A percentile compares a stretch with the other conserved stretches of the same genome.
These are phyloP conservation scores for Xerocomellus chrysenteron DNA, from an alignment of 768 basidiomycete genomes.

Conservation along the genomic window DNA sequence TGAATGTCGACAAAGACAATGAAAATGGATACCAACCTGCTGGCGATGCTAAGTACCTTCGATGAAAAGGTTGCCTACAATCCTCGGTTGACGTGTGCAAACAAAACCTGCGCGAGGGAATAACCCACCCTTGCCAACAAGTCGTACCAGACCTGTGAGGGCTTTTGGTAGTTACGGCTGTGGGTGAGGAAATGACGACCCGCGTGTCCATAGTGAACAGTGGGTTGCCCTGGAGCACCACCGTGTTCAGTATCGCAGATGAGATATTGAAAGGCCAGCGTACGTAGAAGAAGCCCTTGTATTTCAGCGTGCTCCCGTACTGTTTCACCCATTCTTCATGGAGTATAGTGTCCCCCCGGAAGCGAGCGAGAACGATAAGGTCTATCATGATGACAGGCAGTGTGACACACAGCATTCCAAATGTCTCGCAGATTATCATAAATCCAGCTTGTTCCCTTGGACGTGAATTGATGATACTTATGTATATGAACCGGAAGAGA, in stretches of 20 bases:
- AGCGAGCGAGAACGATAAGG: neutral
- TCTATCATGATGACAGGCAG: neutral
- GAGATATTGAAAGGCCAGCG: neutral
- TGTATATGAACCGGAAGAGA: constrained; percentile 24
- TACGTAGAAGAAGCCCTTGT: constrained; percentile 13
- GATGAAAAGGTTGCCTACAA: constrained; percentile 47
- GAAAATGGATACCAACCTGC: constrained; percentile 29
- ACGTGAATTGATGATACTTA: constrained; percentile 30
- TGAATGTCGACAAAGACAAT: neutral
- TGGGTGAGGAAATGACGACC: constrained; percentile 56
- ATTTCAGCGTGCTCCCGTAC: constrained; percentile 12
- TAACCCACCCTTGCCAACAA: constrained; percentile 3
- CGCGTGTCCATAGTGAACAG: constrained; percentile 60
- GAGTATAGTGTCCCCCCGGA: constrained; percentile 6
- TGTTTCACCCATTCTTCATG: constrained; percentile 17
- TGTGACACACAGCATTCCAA: constrained; percentile 36
- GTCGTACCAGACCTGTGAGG: neutral
- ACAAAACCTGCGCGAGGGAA: neutral
- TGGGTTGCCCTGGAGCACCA: constrained; percentile 30
- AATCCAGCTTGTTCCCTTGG: constrained; percentile 42
- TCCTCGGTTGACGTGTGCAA: neutral
- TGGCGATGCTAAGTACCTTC: constrained; percentile 40
- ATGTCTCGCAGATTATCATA: constrained; percentile 53
- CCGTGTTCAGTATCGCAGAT: neutral
- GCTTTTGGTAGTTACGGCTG: constrained; percentile 52